Base-by-base conservation (phyloP, 2,329 filamentous ascomycete species). In the Chaetomium sp. region DNA sequence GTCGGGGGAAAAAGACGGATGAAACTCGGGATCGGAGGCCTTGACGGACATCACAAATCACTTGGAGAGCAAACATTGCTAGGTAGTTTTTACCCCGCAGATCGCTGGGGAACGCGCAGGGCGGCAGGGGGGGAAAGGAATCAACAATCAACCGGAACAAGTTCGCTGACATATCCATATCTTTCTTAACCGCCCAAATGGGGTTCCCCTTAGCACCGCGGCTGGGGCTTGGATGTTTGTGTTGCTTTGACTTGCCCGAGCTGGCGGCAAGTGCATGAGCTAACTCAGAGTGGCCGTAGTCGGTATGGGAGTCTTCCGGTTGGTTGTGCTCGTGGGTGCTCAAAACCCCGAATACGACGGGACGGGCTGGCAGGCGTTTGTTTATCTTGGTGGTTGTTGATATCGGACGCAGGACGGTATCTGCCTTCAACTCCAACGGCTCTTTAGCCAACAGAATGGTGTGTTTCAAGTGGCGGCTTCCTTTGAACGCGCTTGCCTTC, bases 251-350 rank as follows among this genome's bases (percentile, higher is more conserved):
- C n/a, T 23, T 49, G 27, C 27, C 31, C 3, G 25, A 12, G 29
- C 25, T 50, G 45, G 38, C 25, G 31, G 45, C 13, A 23, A 35
- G n/a, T 27, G n/a, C 49, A 53, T 53, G 57, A 51, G 45, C 57
- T 59, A 59, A 59, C 57, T 35, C 27, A 19, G 8, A 49, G 13
- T 29, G 12, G 57, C 16, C 33, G 47, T 7, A 23, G 31, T 49
- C 33, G 38, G 31, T 29, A 38, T 19, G 57, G 57, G 13, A 60
- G 31, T 23, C 47, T 53, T 60, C 47, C 57, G 47, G 57, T 60
- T 60, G 57, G 57, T n/a, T 19, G n/a, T 29, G 31, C 19, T 0
- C 7, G 45, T 23, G 45, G 23, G 42, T 16, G 51, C 4, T 33
- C 51, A 19, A 55, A 4, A 8, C 33, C 21, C n/a, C 21, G 35